phyloP scores from a whole-genome alignment of 2,329 filamentous ascomycete species.

The Cladosporium sphaerospermum region DNA sequence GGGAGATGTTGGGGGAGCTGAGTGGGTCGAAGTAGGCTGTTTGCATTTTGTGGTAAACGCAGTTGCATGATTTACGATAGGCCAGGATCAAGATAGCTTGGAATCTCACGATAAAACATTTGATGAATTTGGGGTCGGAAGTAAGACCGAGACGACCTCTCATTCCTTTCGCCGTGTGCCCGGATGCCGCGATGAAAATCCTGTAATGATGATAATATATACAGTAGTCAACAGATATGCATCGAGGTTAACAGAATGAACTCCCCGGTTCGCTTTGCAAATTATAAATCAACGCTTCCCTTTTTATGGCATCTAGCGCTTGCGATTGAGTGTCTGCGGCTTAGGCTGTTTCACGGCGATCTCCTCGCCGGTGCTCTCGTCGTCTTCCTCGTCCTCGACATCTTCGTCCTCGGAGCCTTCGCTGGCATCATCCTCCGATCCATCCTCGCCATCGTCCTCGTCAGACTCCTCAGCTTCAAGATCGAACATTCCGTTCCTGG shows the following conservation, averaged over 20 bases:
- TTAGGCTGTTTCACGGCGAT: constrained; percentile 16
- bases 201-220: constrained; percentile 11
- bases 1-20: constrained; percentile 41
- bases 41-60: neutral
- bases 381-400: constrained; percentile 40
- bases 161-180: no score
- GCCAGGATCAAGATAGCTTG: no score
- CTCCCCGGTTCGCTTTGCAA: constrained; percentile 1
- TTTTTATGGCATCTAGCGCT: constrained; percentile 12
- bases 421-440: constrained; percentile 34
- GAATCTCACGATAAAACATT: no score
- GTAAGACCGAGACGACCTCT: no score
- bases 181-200: neutral
- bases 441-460: constrained; percentile 42
- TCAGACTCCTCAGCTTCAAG: constrained; percentile 31
- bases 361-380: constrained; percentile 23
- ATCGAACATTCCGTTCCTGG: constrained; percentile 43
- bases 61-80: no score
- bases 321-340: constrained; percentile 17
- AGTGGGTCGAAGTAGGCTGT: constrained; percentile 12
- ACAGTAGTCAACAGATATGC: constrained; percentile 9
- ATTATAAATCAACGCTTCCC: constrained; percentile 1
- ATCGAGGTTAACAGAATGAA: neutral
- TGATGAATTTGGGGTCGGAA: no score
- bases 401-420: constrained; percentile 36